These are phyloP conservation scores for Curvularia sp. DNA, from an alignment of 2,329 filamentous ascomycete species.

Conservation along the genomic window DNA sequence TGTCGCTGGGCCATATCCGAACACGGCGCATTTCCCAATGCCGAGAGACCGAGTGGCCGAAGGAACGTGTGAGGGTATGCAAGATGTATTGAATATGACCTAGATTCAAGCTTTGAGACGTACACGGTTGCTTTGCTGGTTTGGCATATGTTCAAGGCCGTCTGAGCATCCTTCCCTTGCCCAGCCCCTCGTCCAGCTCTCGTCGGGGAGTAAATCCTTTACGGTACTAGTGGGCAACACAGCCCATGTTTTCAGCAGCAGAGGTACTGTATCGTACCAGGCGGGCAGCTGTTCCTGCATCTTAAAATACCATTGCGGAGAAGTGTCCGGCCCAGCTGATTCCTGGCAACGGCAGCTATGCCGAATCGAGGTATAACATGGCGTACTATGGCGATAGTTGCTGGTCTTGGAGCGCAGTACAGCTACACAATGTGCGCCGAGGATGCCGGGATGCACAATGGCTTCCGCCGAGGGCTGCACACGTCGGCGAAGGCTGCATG, in stretches of 20 bases:
- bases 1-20: conserved; percentile 30
- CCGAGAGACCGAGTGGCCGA: conserved; percentile 20
- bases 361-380: conserved; percentile 25
- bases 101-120: conserved; percentile 12
- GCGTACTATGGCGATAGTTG: conserved; percentile 26
- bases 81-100: conserved; percentile 30
- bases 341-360: conserved; percentile 36
- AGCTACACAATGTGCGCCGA: conserved; percentile 29
- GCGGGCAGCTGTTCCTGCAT: conserved; percentile 21
- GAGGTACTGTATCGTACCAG: conserved; percentile 13
- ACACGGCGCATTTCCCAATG: conserved; percentile 34
- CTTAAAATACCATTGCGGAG: conserved; percentile 26
- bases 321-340: conserved; percentile 23
- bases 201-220: background rate
- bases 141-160: conserved; percentile 18
- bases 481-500: conserved; percentile 22
- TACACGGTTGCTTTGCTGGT: conserved; percentile 20
- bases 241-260: conserved; percentile 9
- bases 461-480: conserved; percentile 16
- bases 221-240: background rate
- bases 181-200: background rate
- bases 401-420: conserved; percentile 15
- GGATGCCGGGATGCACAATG: conserved; percentile 10
- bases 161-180: background rate
- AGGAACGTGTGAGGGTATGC: conserved; percentile 21